Conservation (phyloP, 2,329 filamentous ascomycete genomes). For the Elsinoe ampelina region DNA sequence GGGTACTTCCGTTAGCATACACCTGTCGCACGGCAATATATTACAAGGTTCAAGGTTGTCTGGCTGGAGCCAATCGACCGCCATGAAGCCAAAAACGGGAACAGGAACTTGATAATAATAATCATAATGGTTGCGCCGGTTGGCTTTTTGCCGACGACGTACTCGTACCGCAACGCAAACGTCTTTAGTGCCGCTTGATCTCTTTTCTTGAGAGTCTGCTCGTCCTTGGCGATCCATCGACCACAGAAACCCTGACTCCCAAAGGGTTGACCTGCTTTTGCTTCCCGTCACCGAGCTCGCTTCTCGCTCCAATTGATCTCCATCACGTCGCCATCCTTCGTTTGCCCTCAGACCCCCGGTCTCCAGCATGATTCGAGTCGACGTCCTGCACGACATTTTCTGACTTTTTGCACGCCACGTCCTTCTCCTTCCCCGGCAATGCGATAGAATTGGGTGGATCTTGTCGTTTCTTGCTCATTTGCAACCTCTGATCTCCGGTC, state of each 20-base stretch:
- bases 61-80: too few relatives aligned
- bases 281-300: not conserved
- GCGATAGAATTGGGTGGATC: not conserved
- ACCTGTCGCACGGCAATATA: too few relatives aligned
- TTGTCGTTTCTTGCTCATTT: not conserved
- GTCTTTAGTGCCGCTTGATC: not conserved
- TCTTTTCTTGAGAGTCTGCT: not conserved
- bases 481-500: slow-evolving; percentile 5
- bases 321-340: not conserved
- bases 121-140: too few relatives aligned
- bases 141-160: not conserved
- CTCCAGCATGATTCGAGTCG: not conserved
- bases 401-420: not conserved
- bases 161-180: not conserved
- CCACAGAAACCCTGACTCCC: not conserved
- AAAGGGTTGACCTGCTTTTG: not conserved
- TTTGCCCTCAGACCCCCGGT: not conserved
- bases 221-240: slow-evolving; percentile 5
- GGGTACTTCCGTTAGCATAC: too few relatives aligned
- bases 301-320: not conserved
- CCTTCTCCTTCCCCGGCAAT: not conserved
- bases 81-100: too few relatives aligned
- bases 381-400: not conserved
- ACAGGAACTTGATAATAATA: too few relatives aligned
- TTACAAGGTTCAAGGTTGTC: too few relatives aligned